phyloP scores from a whole-genome alignment of 495 filamentous ascomycete genomes.

The Hypomontagnella submonticulosa region DNA sequence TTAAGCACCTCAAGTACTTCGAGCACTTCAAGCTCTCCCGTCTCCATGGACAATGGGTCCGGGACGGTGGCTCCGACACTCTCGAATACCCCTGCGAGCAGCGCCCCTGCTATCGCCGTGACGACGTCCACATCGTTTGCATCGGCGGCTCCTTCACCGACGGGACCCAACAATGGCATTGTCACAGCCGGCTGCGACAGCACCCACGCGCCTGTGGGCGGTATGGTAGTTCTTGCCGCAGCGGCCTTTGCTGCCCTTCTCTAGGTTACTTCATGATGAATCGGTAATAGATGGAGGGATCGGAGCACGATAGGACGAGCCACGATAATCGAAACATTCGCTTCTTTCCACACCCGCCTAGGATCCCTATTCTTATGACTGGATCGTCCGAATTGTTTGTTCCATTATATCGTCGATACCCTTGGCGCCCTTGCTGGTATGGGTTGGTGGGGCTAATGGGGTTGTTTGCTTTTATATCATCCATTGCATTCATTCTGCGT shows the following conservation, averaged over 20 bases:
- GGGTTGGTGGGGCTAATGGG: constrained; percentile 22
- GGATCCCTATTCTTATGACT: constrained; percentile 6
- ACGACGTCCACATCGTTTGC: constrained; percentile 14
- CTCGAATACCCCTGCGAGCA: background rate
- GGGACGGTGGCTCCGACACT: background rate
- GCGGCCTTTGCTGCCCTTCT: constrained; percentile 38
- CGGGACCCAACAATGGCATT: constrained; percentile 29
- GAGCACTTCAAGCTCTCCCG: background rate
- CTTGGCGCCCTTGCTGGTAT: constrained; percentile 18
- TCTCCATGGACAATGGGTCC: background rate
- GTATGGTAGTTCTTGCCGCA: constrained; percentile 20
- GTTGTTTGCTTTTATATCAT: constrained; percentile 21
- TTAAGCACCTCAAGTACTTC: background rate
- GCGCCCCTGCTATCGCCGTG: constrained; percentile 3
- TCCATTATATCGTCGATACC: constrained; percentile 36
- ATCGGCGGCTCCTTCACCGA: constrained; percentile 25
- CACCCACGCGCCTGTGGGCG: constrained; percentile 16
- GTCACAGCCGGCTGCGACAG: constrained; percentile 28
- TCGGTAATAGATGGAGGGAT: constrained; percentile 1
- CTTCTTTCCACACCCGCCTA: constrained; percentile 16
- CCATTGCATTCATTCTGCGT: constrained; percentile 10
- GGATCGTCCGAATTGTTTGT: constrained; percentile 16
- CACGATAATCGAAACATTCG: constrained; percentile 22
- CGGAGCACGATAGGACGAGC: constrained; percentile 31
- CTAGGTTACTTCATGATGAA: constrained; percentile 16